Base-by-base conservation (phyloP, 768 basidiomycete genomes). In the Coprinopsis strossmayeri region DNA sequence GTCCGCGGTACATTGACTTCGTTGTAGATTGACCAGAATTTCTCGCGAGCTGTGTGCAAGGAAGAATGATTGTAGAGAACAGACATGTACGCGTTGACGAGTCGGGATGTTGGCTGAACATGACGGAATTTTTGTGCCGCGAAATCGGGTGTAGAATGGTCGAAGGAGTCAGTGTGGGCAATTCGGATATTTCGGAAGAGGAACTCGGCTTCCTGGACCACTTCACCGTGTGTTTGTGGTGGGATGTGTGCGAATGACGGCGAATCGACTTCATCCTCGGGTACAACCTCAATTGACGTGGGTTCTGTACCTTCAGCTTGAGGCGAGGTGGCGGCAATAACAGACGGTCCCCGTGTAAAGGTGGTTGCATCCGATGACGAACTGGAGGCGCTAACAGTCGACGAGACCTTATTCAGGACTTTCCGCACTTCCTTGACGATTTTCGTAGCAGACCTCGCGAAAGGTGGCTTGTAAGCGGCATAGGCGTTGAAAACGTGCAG, bases 401-500 rank as follows among this genome's bases (percentile, higher is more conserved):
- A n/a, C n/a, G n/a, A n/a, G n/a, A n/a, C n/a, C n/a, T n/a, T n/a
- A n/a, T n/a, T n/a, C n/a, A n/a, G n/a, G n/a, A n/a, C n/a, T n/a
- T n/a, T n/a, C n/a, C n/a, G n/a, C n/a, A n/a, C n/a, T n/a, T 48
- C 50, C 2, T 53, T 50, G 7, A 74, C 62, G 9, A 80, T 39
- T 47, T 69, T 66, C 5, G 83, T 74, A 11, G 70, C 63, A 2
- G 68, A 64, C 40, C 84, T 72, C 41, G 61, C 69, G 63, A 91
- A 84, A 0, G 87, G 82, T 2, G 87, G 82, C 34, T 69, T 72
- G 67, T 91, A 93, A 2, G 86, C 69, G 0, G 90, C 82, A 66
- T 97, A 96, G 0, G 90, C 74, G 64, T 94, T 86, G 64, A 97
- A 93, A 25, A 94, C 65, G 57, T 89, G 86, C 58, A 76, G 74